Base-by-base conservation (phyloP, 2,329 filamentous ascomycete species). In the Trichoderma sp. region DNA sequence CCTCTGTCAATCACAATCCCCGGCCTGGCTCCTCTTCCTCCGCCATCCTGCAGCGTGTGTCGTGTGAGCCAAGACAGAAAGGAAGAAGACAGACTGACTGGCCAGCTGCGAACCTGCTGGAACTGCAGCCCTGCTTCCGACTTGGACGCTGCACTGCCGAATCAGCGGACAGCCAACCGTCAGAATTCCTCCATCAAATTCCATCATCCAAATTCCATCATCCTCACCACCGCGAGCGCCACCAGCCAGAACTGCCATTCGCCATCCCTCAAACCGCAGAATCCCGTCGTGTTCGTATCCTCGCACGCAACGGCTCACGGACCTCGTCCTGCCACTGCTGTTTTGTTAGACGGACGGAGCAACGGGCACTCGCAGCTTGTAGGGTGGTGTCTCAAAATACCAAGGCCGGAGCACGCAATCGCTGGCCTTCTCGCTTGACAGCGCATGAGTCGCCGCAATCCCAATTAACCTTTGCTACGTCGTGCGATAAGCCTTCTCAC, bases 401-500 rank as follows among this genome's bases (percentile, higher is more conserved):
- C 56, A 68, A 29, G 41, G 62, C 50, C 72, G 27, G 50, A 76
- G 75, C 75, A 76, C 75, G 75, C 75, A 75, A 76, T 76, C 75
- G 75, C 75, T 66, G 31, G 68, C 41, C 41, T 45, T 63, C 21
- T 41, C 56, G 35, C 63, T 63, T 56, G 41, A 16, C 62, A 63
- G 71, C 75, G 66, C 73, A 75, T 71, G 71, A 74, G 41, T 63
- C 56, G 75, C 75, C 64, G 75, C 72, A 69, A 75, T 76, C 27
- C 53, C 53, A 59, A 60, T 62, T 60, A 71, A 38, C 33, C 71
- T 75, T 66, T 75, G 60, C 71, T 65, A 62, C 65, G 65, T 71
- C 59, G 71, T 75, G 71, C 75, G 71, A 67, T 71, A 41, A n/a
- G 63, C 63, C 35, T 41, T 59, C 66, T 71, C 65, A 75, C 75